Evolutionary conservation across 2,329 filamentous ascomycete genomes (phyloP).

Genomic region (Trichoderma simmonsii): DNA sequence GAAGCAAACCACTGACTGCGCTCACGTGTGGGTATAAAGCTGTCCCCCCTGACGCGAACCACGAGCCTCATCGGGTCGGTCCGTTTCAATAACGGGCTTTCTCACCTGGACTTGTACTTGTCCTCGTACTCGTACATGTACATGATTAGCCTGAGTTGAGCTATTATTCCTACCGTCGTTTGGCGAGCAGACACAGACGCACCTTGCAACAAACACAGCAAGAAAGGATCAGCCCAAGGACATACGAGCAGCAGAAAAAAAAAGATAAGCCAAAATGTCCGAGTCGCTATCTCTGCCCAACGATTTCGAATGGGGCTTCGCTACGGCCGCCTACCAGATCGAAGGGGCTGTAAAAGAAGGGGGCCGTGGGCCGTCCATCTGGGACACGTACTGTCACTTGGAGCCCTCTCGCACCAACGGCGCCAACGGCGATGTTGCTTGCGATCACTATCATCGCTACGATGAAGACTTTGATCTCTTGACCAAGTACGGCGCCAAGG

Average conservation of each 20-base stretch:
- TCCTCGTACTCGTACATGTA: background rate
- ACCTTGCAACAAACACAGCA: conserved; percentile 1
- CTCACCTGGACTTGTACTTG: background rate
- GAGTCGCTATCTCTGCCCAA: conserved; percentile 27
- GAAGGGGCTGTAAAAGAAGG: conserved; percentile 42
- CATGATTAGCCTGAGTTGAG: conserved; percentile 16
- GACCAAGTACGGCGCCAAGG: conserved; percentile 54
- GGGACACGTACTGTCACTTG: conserved; percentile 42
- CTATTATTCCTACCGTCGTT: background rate
- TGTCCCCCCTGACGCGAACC: background rate
- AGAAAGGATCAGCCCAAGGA: background rate
- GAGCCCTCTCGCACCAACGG: conserved; percentile 39
- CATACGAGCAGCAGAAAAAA: background rate
- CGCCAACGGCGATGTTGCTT: conserved; percentile 46
- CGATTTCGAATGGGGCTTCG: conserved; percentile 41
- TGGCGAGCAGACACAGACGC: background rate
- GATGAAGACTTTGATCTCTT: conserved; percentile 58
- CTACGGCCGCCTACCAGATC: conserved; percentile 44
- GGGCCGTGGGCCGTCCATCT: conserved; percentile 42
- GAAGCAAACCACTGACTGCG: background rate
- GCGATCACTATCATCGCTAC: conserved; percentile 41
- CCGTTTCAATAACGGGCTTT: conserved; percentile 15
- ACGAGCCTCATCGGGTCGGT: conserved; percentile 16
- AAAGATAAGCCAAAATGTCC: conserved; percentile 16
- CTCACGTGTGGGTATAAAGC: conserved; percentile 8